phyloP scores from a whole-genome alignment of 2,329 filamentous ascomycete species.

The Fusarium sp. region DNA sequence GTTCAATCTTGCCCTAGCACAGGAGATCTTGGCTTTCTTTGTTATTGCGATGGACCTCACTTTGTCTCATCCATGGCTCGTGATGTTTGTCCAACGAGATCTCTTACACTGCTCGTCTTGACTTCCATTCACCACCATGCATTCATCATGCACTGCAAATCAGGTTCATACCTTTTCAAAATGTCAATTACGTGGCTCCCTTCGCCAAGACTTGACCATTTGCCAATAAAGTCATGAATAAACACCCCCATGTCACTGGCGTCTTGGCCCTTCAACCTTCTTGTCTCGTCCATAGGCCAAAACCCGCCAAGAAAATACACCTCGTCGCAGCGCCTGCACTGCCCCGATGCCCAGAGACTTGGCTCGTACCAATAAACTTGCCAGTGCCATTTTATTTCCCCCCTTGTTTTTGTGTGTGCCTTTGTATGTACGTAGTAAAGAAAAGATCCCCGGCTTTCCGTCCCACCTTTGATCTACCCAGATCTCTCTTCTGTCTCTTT shows the following conservation, averaged over 20 bases:
- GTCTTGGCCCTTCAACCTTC: constrained; percentile 24
- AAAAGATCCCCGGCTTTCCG: constrained; percentile 15
- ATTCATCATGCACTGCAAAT: constrained; percentile 8
- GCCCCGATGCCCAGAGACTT: constrained; percentile 41
- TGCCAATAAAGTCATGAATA: constrained; percentile 18
- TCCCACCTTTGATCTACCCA: constrained; percentile 28
- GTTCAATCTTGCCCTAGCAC: constrained; percentile 1
- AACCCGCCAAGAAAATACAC: constrained; percentile 26
- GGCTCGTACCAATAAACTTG: constrained; percentile 32
- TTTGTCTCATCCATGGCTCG: constrained; percentile 1
- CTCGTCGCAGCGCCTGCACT: constrained; percentile 28
- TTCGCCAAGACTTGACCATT: constrained; percentile 26
- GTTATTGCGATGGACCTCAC: constrained; percentile 12
- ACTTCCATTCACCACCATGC: neutral
- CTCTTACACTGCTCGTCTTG: neutral
- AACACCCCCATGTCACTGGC: constrained; percentile 10
- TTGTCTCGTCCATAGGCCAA: neutral
- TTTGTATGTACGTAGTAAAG: constrained; percentile 6
- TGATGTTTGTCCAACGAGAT: neutral
- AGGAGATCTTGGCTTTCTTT: constrained; percentile 20
- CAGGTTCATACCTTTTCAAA: neutral
- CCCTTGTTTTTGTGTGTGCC: constrained; percentile 1
- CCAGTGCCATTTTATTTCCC: neutral
- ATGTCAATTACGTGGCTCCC: constrained; percentile 32
- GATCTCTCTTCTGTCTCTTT: constrained; percentile 4